Evolutionary conservation across 805 yeast species (phyloP).

Genomic region (Zygosaccharomyces kombuchaensis): DNA sequence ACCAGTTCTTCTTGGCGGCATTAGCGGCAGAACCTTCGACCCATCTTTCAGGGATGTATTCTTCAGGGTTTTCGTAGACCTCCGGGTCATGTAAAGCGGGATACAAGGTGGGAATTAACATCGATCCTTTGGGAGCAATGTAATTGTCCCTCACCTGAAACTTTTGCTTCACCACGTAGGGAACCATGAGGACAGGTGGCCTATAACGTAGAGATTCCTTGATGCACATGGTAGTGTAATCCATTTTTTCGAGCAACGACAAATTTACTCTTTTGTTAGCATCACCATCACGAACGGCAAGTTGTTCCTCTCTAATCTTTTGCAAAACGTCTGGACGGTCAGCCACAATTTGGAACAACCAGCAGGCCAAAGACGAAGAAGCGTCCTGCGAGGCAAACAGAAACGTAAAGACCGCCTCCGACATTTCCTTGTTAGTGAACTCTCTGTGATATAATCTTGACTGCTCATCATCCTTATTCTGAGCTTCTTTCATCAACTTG

Average conservation of each 20-base stretch:
- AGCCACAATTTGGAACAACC: constrained; percentile 95
- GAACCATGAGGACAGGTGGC: constrained; percentile 98
- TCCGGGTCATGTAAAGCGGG: constrained; percentile 98
- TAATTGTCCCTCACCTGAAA: constrained; percentile 81
- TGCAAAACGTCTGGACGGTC: constrained; percentile 88
- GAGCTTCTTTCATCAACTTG: constrained; percentile 72
- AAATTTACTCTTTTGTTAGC: constrained; percentile 56
- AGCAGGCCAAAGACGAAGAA: constrained; percentile 92
- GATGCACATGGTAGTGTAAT: constrained; percentile 84
- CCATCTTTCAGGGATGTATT: constrained; percentile 96
- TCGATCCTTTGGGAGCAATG: constrained; percentile 93
- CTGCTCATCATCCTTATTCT: constrained; percentile 44
- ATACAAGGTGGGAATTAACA: constrained; percentile 93
- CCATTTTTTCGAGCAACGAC: constrained; percentile 80
- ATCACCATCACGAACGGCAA: constrained; percentile 75
- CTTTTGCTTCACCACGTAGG: constrained; percentile 82
- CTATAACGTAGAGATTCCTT: constrained; percentile 89
- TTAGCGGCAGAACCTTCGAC: constrained; percentile 67
- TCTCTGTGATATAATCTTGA: constrained; percentile 66
- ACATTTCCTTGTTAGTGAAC: constrained; percentile 84
- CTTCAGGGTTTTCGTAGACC: constrained; percentile 91
- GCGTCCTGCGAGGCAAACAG: constrained; percentile 98
- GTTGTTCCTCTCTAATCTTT: constrained; percentile 89
- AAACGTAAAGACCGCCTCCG: constrained; percentile 95
- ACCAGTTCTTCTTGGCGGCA: constrained; percentile 83